These are phyloP conservation scores for Phytophthora pistaciae DNA, from an alignment of 352 stramenopile genomes.

Conservation along the genomic window DNA sequence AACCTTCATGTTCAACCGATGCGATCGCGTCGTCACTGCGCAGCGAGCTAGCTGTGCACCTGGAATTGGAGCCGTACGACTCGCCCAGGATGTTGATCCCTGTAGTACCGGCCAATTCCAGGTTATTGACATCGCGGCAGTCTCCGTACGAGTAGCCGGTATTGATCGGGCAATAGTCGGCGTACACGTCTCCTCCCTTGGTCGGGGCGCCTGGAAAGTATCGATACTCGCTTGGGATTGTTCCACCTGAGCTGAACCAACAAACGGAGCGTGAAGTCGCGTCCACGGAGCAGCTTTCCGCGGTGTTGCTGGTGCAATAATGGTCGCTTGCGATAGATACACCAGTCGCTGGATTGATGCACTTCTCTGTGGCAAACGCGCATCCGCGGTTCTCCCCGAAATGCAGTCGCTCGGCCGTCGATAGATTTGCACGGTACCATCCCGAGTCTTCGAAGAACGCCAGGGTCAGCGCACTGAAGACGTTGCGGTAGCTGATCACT, in stretches of 20 bases:
- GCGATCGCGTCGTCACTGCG: constrained; percentile 60
- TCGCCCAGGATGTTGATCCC: constrained; percentile 82
- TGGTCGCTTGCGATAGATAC: constrained; percentile 58
- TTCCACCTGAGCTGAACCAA: constrained; percentile 46
- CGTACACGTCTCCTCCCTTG: constrained; percentile 64
- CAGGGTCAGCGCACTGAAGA: constrained; percentile 75
- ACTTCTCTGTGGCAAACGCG: constrained; percentile 70
- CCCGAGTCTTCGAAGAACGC: constrained; percentile 88
- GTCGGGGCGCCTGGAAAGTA: constrained; percentile 64
- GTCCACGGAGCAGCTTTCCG: constrained; percentile 85
- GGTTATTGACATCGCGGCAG: constrained; percentile 64
- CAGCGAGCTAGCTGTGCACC: constrained; percentile 73
- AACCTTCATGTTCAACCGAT: constrained; percentile 56
- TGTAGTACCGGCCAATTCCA: constrained; percentile 50
- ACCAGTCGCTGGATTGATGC: constrained; percentile 61
- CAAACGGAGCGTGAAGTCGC: constrained; percentile 75
- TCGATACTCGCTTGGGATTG: constrained; percentile 59
- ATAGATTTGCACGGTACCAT: constrained; percentile 77
- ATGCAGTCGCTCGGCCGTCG: constrained; percentile 59
- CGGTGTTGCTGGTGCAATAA: constrained; percentile 65
- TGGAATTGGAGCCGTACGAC: constrained; percentile 75
- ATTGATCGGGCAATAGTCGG: constrained; percentile 85
- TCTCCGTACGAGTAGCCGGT: constrained; percentile 72
- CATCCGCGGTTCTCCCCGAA: constrained; percentile 78
- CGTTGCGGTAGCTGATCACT: constrained; percentile 78